phyloP scores from a whole-genome alignment of 805 yeast species.

The Hemisphaericaspora nanyangensis region DNA sequence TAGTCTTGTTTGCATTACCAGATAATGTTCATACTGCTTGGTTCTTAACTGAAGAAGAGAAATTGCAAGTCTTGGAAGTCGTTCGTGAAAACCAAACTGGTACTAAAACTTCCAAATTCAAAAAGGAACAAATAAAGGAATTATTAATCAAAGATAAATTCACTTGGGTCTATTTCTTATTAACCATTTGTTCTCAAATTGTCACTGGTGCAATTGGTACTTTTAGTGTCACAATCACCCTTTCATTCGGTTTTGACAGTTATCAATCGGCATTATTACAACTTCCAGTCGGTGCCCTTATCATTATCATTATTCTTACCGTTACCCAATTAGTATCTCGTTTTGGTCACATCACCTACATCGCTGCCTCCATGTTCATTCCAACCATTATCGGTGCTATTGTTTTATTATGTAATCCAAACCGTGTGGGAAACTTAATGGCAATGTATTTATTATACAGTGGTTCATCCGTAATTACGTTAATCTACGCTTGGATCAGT shows the following conservation, averaged over 20 bases:
- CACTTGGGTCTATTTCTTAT: conserved; percentile 46
- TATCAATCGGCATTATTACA: conserved; percentile 48
- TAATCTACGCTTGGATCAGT: conserved; percentile 58
- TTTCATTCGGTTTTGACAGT: conserved; percentile 46
- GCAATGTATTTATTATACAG: conserved; percentile 51
- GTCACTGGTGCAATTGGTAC: conserved; percentile 52
- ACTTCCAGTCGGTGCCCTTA: conserved; percentile 56
- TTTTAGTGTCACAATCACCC: conserved; percentile 50
- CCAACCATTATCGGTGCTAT: conserved; percentile 36
- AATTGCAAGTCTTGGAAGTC: conserved; percentile 39
- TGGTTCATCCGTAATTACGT: conserved; percentile 54
- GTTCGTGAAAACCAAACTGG: conserved; percentile 47
- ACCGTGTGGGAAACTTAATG: conserved; percentile 44
- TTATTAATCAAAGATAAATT: conserved; percentile 43
- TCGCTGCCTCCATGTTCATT: conserved; percentile 25
- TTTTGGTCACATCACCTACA: conserved; percentile 23
- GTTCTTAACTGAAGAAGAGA: conserved; percentile 41
- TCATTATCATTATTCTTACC: conserved; percentile 26
- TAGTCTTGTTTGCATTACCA: conserved; percentile 44
- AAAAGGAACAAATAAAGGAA: conserved; percentile 43
- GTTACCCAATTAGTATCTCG: conserved; percentile 29
- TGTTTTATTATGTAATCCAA: conserved; percentile 37
- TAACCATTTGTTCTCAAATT: conserved; percentile 45
- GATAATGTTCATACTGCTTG: conserved; percentile 40
- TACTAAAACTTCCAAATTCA: conserved; percentile 45